Percentiles rank a stretch among this genome's conserved stretches.
phyloP scores from a whole-genome alignment of 2,329 filamentous ascomycete species.

The Aspergillus pseudoviridinutans region DNA sequence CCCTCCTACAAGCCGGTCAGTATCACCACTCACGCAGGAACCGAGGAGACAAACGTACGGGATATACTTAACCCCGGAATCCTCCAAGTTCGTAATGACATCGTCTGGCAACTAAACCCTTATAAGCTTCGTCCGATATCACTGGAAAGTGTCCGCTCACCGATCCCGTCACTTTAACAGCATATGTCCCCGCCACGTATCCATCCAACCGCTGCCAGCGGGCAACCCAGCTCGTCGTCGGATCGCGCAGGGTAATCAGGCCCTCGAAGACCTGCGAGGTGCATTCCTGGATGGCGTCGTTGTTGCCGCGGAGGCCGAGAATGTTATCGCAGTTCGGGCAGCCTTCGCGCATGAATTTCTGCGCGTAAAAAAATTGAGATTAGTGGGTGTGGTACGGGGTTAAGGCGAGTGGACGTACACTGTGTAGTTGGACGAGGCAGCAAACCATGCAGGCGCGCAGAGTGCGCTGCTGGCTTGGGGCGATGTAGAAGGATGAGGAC shows the following conservation, averaged over 20 bases:
- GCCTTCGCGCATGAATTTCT: conserved; percentile 82
- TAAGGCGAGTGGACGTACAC: conserved; percentile 47
- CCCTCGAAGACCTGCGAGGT: conserved; percentile 96
- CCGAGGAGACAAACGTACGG: conserved; percentile 41
- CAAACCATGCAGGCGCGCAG: conserved; percentile 98
- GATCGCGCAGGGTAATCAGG: conserved; percentile 78
- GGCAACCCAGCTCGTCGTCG: conserved; percentile 87
- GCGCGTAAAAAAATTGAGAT: conserved; percentile 7
- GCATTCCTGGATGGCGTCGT: conserved; percentile 83
- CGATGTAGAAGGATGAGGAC: conserved; percentile 59
- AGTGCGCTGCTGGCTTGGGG: conserved; percentile 73
- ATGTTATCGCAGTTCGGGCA: conserved; percentile 97
- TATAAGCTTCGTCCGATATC: neutral
- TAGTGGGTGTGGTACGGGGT: neutral
- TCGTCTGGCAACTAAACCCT: conserved; percentile 51
- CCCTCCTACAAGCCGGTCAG: conserved; percentile 31
- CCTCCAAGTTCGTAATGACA: conserved; percentile 53
- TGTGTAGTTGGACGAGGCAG: conserved; percentile 82
- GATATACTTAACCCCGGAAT: conserved; percentile 58
- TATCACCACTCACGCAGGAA: neutral
- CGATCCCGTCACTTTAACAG: conserved; percentile 86
- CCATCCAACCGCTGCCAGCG: conserved; percentile 89
- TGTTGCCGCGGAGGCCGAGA: conserved; percentile 73
- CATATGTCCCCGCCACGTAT: conserved; percentile 87
- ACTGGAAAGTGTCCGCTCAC: conserved; percentile 35